Percentiles rank a stretch among this genome's conserved stretches.
phyloP scores from a whole-genome alignment of 148 eudicot species.

The Limonium bicolor region DNA sequence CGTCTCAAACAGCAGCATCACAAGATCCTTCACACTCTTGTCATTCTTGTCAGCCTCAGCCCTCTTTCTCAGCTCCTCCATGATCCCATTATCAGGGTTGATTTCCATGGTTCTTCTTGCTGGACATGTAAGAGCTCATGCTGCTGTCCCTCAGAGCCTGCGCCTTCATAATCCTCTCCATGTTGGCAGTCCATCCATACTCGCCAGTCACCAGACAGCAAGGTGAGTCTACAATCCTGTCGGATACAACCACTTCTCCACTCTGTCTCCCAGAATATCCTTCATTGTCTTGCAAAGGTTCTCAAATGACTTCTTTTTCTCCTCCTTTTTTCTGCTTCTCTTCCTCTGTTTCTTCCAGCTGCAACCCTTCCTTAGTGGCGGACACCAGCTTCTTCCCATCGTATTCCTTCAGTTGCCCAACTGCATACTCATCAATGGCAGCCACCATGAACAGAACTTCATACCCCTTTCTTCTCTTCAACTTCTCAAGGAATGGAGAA shows the following conservation, averaged over 20 bases:
- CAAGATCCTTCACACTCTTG: conserved; percentile 76
- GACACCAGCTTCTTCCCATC: conserved; percentile 89
- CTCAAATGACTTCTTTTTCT: conserved; percentile 75
- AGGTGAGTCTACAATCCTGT: conserved; percentile 82
- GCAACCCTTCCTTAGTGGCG: conserved; percentile 76
- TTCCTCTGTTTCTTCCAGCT: conserved; percentile 72
- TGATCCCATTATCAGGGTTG: conserved; percentile 75
- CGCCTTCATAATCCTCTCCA: conserved; percentile 96
- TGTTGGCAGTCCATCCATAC: conserved; percentile 85
- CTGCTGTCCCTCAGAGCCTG: conserved; percentile 80
- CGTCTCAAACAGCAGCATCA: conserved; percentile 68
- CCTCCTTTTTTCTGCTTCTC: conserved; percentile 71
- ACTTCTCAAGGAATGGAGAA: conserved; percentile 75
- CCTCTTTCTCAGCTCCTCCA: conserved; percentile 86
- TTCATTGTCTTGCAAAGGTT: conserved; percentile 74
- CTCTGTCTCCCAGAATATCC: conserved; percentile 71
- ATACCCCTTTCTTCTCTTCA: conserved; percentile 78
- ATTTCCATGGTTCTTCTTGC: conserved; percentile 97
- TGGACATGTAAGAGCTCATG: conserved; percentile 86
- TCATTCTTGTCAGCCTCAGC: conserved; percentile 91
- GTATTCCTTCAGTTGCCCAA: conserved; percentile 77
- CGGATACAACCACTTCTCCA: conserved; percentile 84
- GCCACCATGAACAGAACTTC: conserved; percentile 85
- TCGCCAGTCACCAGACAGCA: conserved; percentile 89
- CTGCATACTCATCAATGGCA: conserved; percentile 92